phyloP scores from a whole-genome alignment of 352 stramenopile species.

The Pythium utonaiense region DNA sequence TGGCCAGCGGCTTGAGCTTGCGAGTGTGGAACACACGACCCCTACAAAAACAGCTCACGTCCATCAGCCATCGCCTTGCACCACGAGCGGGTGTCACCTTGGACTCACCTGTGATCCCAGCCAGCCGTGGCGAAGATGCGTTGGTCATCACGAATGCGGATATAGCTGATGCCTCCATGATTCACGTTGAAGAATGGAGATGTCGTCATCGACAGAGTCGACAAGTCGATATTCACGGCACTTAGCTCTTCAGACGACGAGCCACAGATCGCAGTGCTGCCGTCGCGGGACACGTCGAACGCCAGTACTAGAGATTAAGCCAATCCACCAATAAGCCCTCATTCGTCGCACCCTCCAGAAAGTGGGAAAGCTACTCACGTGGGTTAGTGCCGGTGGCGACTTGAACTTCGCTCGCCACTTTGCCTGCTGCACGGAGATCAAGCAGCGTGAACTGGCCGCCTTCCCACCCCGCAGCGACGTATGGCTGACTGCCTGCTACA shows the following conservation, averaged over 20 bases:
- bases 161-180: slow-evolving; percentile 58
- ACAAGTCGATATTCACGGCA: slow-evolving; percentile 39
- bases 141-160: slow-evolving; percentile 65
- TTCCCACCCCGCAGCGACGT: slow-evolving; percentile 66
- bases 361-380: slow-evolving; percentile 36
- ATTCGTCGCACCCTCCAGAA: no score
- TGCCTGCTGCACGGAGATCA: slow-evolving; percentile 51
- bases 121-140: slow-evolving; percentile 77
- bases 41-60: no score
- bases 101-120: slow-evolving; percentile 71
- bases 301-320: slow-evolving; percentile 61
- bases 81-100: no score
- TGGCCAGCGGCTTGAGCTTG: slow-evolving; percentile 72
- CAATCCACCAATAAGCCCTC: slow-evolving; percentile 1
- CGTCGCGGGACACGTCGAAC: slow-evolving; percentile 61
- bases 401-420: slow-evolving; percentile 44
- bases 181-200: slow-evolving; percentile 54
- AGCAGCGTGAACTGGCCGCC: slow-evolving; percentile 63
- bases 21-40: slow-evolving; percentile 69
- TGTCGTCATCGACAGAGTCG: slow-evolving; percentile 31
- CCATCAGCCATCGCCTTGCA: no score
- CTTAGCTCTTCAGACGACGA: slow-evolving; percentile 59
- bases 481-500: slow-evolving; percentile 19
- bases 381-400: slow-evolving; percentile 44
- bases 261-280: slow-evolving; percentile 50